A percentile compares a stretch with the other conserved stretches of the same genome.
Conservation (phyloP, 2,329 filamentous ascomycete species). For the Aspergillus sp. region DNA sequence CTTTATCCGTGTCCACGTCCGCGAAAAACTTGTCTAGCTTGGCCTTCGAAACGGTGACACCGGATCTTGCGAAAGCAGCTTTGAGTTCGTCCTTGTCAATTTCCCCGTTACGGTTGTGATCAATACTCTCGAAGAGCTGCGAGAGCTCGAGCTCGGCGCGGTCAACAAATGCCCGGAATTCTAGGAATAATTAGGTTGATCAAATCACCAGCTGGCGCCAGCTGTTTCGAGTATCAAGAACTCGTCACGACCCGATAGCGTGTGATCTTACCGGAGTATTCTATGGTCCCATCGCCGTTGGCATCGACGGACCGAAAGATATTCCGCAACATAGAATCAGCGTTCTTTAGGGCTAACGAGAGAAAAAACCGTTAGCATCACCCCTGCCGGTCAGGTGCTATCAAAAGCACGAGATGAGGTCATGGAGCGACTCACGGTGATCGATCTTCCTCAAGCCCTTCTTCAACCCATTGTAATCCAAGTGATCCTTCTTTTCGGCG, state of each 20-base stretch:
- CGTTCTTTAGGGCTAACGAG: slow-evolving; percentile 76
- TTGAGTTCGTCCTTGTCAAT: slow-evolving; percentile 84
- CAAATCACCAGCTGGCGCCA: slow-evolving; percentile 20
- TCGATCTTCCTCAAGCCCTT: slow-evolving; percentile 85
- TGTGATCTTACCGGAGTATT: slow-evolving; percentile 72
- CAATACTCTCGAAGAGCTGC: slow-evolving; percentile 80
- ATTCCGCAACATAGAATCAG: slow-evolving; percentile 77
- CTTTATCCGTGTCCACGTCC: slow-evolving; percentile 85
- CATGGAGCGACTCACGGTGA: slow-evolving; percentile 66
- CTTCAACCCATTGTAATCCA: slow-evolving; percentile 82
- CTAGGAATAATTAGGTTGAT: slow-evolving; percentile 48
- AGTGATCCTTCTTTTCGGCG: slow-evolving; percentile 70
- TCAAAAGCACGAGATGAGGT: slow-evolving; percentile 20
- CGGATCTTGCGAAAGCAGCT: slow-evolving; percentile 73
- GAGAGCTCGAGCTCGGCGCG: slow-evolving; percentile 82
- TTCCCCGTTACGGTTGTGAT: slow-evolving; percentile 79
- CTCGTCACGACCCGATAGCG: slow-evolving; percentile 14
- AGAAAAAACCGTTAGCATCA: slow-evolving; percentile 11
- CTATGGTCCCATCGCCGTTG: slow-evolving; percentile 84
- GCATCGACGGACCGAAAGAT: slow-evolving; percentile 82
- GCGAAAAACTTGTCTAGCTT: slow-evolving; percentile 83
- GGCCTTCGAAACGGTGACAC: slow-evolving; percentile 72
- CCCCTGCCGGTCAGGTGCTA: slow-evolving; percentile 24
- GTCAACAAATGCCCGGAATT: slow-evolving; percentile 87
- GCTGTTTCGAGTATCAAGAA: slow-evolving; percentile 12